Base-by-base conservation (phyloP, 768 basidiomycete genomes). In the Inosperma sp. region DNA sequence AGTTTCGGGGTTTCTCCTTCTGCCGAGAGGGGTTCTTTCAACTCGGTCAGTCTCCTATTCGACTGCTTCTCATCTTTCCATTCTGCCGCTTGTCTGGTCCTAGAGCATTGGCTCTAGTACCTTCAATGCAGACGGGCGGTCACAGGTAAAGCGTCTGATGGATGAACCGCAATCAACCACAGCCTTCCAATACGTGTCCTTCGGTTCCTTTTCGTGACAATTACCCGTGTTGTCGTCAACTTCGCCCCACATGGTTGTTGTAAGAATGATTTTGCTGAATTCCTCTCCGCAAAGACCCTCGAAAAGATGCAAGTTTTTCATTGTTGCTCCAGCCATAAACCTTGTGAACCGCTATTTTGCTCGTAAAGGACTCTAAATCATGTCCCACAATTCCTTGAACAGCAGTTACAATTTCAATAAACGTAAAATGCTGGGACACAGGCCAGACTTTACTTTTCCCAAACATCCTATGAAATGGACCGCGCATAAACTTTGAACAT, bases 171-270 rank as follows among this genome's bases (percentile, higher is more conserved):
- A 16, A n/a, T 53, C 57, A 46, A 58, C 55, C 61, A 55, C 61
- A 39, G 39, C 47, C 6, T 40, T 53, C 55, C 57, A 58, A 35
- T 50, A 58, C 5, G 44, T 49, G 4, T 42, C 19, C 29, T 22
- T 48, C 7, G 56, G 26, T 14, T 56, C 50, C 5, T 37, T 6
- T 37, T 56, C 53, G 3, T 53, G 34, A 4, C 13, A 17, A 2
- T 30, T 23, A 2, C 58, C 58, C 7, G 39, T 25, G 6, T 44
- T 41, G 10, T 33, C 25, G 0, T 51, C 54, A 9, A 59, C 30
- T 40, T 67, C 65, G 9, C 62, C 66, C 76, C 77, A 79, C 70
- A 72, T 78, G 5, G 71, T 79, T 46, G 78, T 77, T 31, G 68
- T 68, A 44, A 80, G 66, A 35, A 77, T 66, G 34, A 79, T 76